phyloP scores from a whole-genome alignment of 2,329 filamentous ascomycete genomes.

The Talaromyces funiculosus region DNA sequence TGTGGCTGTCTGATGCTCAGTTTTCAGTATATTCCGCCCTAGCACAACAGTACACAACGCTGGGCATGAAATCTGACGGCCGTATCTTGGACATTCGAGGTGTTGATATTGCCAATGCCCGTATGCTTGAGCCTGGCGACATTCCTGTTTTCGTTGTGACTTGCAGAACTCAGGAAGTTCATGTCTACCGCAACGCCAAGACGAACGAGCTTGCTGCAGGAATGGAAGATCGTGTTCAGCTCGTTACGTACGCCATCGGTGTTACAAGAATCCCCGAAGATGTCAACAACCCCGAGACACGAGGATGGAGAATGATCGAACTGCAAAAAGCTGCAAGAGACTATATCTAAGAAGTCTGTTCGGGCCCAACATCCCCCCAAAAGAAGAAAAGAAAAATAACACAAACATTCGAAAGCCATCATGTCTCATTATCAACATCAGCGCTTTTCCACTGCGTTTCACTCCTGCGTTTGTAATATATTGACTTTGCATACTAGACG shows the following conservation, averaged over 20 bases:
- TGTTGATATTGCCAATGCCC: constrained; percentile 63
- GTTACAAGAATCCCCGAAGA: constrained; percentile 91
- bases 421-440: constrained; percentile 5
- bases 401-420: neutral
- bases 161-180: constrained; percentile 93
- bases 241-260: constrained; percentile 96
- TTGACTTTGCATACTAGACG: constrained; percentile 33
- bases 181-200: constrained; percentile 93
- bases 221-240: constrained; percentile 98
- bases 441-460: constrained; percentile 14
- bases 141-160: constrained; percentile 93
- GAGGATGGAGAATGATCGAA: constrained; percentile 96
- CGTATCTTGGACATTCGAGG: constrained; percentile 91
- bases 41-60: constrained; percentile 90
- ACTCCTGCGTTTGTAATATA: constrained; percentile 35
- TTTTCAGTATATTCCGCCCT: constrained; percentile 96
- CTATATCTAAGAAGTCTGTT: constrained; percentile 55
- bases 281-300: constrained; percentile 92
- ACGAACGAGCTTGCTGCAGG: constrained; percentile 82
- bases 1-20: constrained; percentile 94
- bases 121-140: constrained; percentile 45
- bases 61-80: constrained; percentile 89
- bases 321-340: constrained; percentile 97
- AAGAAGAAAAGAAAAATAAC: neutral
- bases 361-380: neutral